Evolutionary conservation across 257 asterid species (phyloP).

Genomic region (Solanum ahanhuiri): DNA sequence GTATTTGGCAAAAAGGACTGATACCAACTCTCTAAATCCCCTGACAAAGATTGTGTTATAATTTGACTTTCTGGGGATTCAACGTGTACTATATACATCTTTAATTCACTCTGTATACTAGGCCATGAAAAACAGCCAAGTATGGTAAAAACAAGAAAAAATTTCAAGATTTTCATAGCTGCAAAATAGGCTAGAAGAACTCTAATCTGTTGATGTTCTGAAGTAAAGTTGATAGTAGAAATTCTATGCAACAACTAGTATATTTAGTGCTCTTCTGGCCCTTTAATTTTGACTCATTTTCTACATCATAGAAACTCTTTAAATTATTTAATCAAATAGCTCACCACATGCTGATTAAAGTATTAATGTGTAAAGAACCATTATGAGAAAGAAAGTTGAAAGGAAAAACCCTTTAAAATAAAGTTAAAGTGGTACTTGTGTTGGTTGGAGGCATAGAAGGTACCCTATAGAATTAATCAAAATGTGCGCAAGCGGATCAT

Average conservation of each 20-base stretch:
- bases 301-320: not conserved
- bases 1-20: constrained; percentile 17
- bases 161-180: not conserved
- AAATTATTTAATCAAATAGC: not conserved
- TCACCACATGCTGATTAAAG: not conserved
- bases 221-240: not conserved
- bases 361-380: not conserved
- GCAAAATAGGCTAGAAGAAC: not conserved
- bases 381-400: not conserved
- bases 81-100: not conserved
- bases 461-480: not conserved
- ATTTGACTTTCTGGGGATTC: not conserved
- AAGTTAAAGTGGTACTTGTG: not conserved
- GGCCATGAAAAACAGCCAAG: not conserved
- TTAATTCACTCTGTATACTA: not conserved
- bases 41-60: not conserved
- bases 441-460: not conserved
- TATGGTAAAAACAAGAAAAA: not conserved
- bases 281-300: not conserved
- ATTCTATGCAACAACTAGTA: constrained; percentile 11
- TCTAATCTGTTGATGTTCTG: not conserved
- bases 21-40: constrained; percentile 20
- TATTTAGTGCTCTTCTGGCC: not conserved
- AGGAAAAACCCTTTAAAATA: not conserved
- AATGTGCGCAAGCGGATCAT: not conserved